phyloP scores from a whole-genome alignment of 2,329 filamentous ascomycete species.

The Pseudocercospora eumusae region DNA sequence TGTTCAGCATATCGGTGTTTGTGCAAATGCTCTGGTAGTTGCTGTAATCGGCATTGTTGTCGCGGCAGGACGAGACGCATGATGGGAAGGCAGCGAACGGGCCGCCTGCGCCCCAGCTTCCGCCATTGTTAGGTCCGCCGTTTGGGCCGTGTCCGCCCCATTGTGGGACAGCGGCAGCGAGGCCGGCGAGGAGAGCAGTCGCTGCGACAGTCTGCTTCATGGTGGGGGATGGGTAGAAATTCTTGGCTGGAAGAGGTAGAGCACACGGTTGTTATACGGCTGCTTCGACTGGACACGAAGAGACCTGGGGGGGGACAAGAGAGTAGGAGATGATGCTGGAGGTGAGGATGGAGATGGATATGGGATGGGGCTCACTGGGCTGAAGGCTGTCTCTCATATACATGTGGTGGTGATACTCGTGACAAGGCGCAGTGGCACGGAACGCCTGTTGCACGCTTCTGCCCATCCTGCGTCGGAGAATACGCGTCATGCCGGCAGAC shows the following conservation, averaged over 20 bases:
- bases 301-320: background rate
- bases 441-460: background rate
- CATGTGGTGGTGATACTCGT: background rate
- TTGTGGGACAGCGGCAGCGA: conserved; percentile 24
- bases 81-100: conserved; percentile 24
- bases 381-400: conserved; percentile 4
- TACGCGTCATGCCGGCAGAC: conserved; percentile 30
- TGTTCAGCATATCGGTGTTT: conserved; percentile 27
- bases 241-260: background rate
- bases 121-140: conserved; percentile 13
- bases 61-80: conserved; percentile 23
- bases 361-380: background rate
- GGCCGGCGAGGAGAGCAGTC: conserved; percentile 21
- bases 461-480: conserved; percentile 22
- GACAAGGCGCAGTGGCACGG: conserved; percentile 13
- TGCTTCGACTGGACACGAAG: conserved; percentile 2
- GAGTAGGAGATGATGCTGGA: conserved; percentile 1
- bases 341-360: background rate
- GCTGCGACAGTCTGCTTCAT: conserved; percentile 22
- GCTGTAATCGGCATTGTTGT: conserved; percentile 19
- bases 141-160: conserved; percentile 10
- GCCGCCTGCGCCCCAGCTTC: conserved; percentile 14
- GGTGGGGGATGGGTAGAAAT: conserved; percentile 6
- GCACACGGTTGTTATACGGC: background rate
- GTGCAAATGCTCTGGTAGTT: conserved; percentile 27